Evolutionary conservation across 1,139 yeast species (phyloP).

Genomic region (Wickerhamomyces sp.): DNA sequence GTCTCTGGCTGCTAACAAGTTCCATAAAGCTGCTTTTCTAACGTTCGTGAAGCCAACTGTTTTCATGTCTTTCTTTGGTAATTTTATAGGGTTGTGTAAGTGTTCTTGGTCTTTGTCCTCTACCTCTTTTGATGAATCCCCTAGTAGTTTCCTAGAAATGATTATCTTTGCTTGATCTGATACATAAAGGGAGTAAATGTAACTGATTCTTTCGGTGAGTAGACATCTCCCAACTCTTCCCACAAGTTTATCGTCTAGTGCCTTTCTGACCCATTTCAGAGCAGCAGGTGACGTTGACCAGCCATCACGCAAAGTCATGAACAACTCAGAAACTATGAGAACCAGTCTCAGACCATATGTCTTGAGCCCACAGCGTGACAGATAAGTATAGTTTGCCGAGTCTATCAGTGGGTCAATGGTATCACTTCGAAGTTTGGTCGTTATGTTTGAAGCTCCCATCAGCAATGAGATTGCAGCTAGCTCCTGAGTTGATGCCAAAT

Average conservation of each 20-base stretch:
- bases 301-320: constrained; percentile 33
- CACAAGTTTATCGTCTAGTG: constrained; percentile 27
- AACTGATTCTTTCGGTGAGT: constrained; percentile 44
- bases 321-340: constrained; percentile 31
- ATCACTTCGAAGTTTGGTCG: constrained; percentile 55
- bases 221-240: constrained; percentile 36
- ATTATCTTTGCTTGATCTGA: constrained; percentile 23
- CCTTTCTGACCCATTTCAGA: constrained; percentile 32
- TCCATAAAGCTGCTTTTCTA: constrained; percentile 79
- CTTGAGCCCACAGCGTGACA: constrained; percentile 26
- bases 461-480: constrained; percentile 75
- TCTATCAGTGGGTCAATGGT: constrained; percentile 51
- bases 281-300: constrained; percentile 37
- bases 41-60: constrained; percentile 53
- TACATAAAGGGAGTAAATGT: constrained; percentile 36
- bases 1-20: constrained; percentile 67
- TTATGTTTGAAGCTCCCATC: constrained; percentile 61
- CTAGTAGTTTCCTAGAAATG: constrained; percentile 12
- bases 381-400: constrained; percentile 33
- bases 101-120: constrained; percentile 16
- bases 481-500: constrained; percentile 82
- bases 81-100: constrained; percentile 35
- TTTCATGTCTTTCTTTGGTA: constrained; percentile 32
- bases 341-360: constrained; percentile 36
- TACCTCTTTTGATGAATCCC: constrained; percentile 2